These are phyloP conservation scores for Fusarium udum DNA, from an alignment of 2,329 filamentous ascomycete species.

Conservation along the genomic window DNA sequence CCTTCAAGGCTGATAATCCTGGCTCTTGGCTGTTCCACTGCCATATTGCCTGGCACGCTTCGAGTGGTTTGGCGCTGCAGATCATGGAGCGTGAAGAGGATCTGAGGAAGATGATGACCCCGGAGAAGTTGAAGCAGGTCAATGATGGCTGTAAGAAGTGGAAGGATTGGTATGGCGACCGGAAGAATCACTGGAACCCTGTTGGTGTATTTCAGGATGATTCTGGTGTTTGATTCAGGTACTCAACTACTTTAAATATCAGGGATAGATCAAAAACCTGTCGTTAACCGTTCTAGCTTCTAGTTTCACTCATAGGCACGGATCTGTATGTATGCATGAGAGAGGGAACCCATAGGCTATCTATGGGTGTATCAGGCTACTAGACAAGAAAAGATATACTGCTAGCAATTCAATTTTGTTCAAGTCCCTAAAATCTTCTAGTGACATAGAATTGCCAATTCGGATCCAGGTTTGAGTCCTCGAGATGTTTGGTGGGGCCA, in stretches of 20 bases:
- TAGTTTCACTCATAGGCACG: background rate
- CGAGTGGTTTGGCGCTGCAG: conserved; percentile 17
- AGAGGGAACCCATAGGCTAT: background rate
- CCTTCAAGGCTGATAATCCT: conserved; percentile 17
- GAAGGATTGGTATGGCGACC: conserved; percentile 17
- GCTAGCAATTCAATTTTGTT: background rate
- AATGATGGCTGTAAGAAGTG: conserved; percentile 13
- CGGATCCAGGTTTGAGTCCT: background rate
- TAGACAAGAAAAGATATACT: background rate
- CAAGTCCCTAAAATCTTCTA: background rate
- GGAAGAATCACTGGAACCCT: conserved; percentile 1
- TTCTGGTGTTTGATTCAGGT: background rate
- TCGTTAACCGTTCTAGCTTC: background rate
- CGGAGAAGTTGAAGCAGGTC: conserved; percentile 3
- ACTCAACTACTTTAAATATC: background rate
- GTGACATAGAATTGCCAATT: background rate
- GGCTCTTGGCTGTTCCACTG: conserved; percentile 26
- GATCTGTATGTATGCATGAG: background rate
- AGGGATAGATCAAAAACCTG: background rate
- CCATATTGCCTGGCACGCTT: conserved; percentile 26
- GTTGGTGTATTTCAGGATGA: background rate
- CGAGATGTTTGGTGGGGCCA: background rate
- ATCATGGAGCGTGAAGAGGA: conserved; percentile 22
- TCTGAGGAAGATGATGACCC: conserved; percentile 7
- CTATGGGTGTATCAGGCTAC: background rate